Conservation (phyloP, 371 early-diverging fungal species). For the Apophysomyces sp. region DNA sequence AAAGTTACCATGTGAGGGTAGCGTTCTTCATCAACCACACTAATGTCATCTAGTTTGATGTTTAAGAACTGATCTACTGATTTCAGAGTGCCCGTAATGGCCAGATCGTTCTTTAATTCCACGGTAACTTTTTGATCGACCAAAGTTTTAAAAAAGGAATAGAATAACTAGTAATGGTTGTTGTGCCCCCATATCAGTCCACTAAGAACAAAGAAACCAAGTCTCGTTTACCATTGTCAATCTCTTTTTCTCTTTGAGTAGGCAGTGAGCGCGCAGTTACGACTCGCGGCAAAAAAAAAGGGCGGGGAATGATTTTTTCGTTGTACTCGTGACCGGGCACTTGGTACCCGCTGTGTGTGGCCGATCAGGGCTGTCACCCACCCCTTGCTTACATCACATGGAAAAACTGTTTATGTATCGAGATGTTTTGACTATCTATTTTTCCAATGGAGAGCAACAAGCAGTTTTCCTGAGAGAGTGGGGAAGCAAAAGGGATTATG, state of each 20-base stretch:
- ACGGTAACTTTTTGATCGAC: slow-evolving; percentile 95
- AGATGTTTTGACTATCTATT: too few relatives aligned
- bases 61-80: slow-evolving; percentile 99
- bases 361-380: not conserved
- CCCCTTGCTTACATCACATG: not conserved
- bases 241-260: too few relatives aligned
- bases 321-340: not conserved
- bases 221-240: too few relatives aligned
- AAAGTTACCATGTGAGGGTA: slow-evolving; percentile 95
- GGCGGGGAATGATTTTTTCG: not conserved
- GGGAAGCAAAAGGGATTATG: too few relatives aligned
- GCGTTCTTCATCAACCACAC: slow-evolving; percentile 82
- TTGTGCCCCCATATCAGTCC: too few relatives aligned
- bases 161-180: slow-evolving; percentile 67
- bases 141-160: slow-evolving; percentile 98
- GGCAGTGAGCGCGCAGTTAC: too few relatives aligned
- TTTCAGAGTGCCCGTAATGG: slow-evolving; percentile 88
- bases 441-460: too few relatives aligned
- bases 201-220: too few relatives aligned
- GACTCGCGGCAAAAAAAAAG: not conserved
- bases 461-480: too few relatives aligned
- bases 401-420: too few relatives aligned
- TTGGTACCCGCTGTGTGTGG: not conserved
- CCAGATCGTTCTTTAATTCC: slow-evolving; percentile 98
- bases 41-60: slow-evolving; percentile 93